A percentile compares a stretch with the other conserved stretches of the same genome.
Evolutionary conservation across 192 early-diverging fungal species (phyloP).

Genomic region (Entrophospora sp.): DNA sequence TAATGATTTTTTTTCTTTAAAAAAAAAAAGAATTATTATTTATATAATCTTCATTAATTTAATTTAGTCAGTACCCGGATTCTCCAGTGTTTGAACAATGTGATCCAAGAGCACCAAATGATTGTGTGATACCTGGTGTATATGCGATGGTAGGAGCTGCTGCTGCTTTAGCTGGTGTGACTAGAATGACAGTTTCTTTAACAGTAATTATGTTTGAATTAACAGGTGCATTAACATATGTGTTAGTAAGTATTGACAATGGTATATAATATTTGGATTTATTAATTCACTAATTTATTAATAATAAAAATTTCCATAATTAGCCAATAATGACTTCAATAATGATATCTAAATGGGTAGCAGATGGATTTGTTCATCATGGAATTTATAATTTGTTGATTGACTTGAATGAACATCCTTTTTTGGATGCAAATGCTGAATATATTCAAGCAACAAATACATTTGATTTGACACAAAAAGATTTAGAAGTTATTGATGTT

Average conservation of each 20-base stretch:
- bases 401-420: constrained; percentile 62
- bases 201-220: constrained; percentile 99
- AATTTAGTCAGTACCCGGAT: constrained; percentile 41
- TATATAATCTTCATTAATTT: background rate
- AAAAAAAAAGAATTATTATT: no score
- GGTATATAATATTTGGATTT: background rate
- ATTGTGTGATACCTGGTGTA: constrained; percentile 87
- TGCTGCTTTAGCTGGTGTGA: constrained; percentile 53
- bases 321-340: constrained; percentile 54
- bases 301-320: constrained; percentile 12
- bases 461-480: constrained; percentile 53
- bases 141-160: constrained; percentile 96
- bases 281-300: background rate
- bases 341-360: constrained; percentile 63
- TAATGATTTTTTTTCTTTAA: no score
- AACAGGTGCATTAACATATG: constrained; percentile 87
- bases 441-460: constrained; percentile 55
- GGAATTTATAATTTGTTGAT: constrained; percentile 73
- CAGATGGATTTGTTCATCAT: constrained; percentile 55
- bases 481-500: constrained; percentile 58
- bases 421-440: constrained; percentile 66
- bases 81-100: constrained; percentile 67
- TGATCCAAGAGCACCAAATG: constrained; percentile 46
- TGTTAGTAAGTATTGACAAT: constrained; percentile 63
- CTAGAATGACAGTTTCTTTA: constrained; percentile 47